Evolutionary conservation across 805 yeast genomes (phyloP).

Genomic region (Ogataea dorogensis): DNA sequence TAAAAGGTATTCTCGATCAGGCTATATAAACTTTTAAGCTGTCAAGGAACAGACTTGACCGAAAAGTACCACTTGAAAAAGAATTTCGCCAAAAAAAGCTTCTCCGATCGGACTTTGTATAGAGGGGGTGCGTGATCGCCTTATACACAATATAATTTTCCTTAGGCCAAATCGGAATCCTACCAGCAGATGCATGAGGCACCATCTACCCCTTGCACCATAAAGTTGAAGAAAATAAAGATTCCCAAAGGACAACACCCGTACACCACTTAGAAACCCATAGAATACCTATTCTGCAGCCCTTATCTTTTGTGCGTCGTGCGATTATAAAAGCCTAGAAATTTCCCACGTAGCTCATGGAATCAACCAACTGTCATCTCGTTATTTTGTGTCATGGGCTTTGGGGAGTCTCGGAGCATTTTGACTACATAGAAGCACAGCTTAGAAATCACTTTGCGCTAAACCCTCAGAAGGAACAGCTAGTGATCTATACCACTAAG

Average conservation of each 20-base stretch:
- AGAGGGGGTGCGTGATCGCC: constrained; percentile 7
- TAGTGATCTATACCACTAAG: constrained; percentile 49
- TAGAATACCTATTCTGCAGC: constrained; percentile 1
- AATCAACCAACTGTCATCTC: constrained; percentile 43
- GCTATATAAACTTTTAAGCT: not conserved
- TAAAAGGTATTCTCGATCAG: constrained; percentile 2
- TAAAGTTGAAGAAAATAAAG: not conserved
- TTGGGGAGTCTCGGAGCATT: constrained; percentile 76
- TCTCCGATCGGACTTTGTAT: constrained; percentile 13
- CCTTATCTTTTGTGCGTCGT: constrained; percentile 6
- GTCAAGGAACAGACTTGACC: constrained; percentile 17
- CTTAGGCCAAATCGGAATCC: too few species aligned
- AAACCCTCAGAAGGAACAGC: constrained; percentile 25
- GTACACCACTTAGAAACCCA: constrained; percentile 7
- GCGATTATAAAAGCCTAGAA: constrained; percentile 5
- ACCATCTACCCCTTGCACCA: constrained; percentile 3
- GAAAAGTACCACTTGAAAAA: constrained; percentile 15
- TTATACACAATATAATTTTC: too few species aligned
- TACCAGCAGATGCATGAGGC: constrained; percentile 6
- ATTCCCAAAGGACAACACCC: constrained; percentile 1
- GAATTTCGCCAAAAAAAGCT: not conserved
- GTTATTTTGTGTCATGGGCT: constrained; percentile 59
- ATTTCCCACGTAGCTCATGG: constrained; percentile 9
- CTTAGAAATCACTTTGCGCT: constrained; percentile 35
- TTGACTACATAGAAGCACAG: constrained; percentile 56